Conservation (phyloP, 805 yeast genomes). For the Phaffomyces antillensis region DNA sequence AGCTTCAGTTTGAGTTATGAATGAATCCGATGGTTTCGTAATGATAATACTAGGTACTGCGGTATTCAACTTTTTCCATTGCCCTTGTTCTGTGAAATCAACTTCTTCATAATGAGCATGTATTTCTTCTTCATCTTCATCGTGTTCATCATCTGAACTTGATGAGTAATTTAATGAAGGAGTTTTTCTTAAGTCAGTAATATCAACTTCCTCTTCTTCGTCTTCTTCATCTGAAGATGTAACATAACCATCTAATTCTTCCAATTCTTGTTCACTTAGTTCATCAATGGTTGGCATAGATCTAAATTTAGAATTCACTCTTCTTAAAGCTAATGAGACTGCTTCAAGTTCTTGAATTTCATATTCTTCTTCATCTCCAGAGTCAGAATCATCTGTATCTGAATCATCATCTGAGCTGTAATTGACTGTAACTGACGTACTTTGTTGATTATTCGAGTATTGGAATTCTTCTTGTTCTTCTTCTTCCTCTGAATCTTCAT, state of each 20-base stretch:
- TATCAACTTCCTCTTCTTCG: conserved; percentile 15
- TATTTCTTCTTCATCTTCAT: conserved; percentile 8
- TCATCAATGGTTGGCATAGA: conserved; percentile 21
- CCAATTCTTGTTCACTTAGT: conserved; percentile 14
- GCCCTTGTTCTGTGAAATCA: conserved; percentile 4
- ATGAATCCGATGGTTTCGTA: background rate
- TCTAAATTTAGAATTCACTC: conserved; percentile 11
- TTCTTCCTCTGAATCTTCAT: conserved; percentile 14
- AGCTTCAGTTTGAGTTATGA: background rate
- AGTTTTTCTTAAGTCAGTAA: conserved; percentile 13
- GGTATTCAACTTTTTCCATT: background rate
- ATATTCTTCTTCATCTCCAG: conserved; percentile 5
- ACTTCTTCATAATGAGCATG: conserved; percentile 1
- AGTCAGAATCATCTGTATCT: background rate
- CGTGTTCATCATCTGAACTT: conserved; percentile 12
- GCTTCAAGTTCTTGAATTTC: conserved; percentile 6
- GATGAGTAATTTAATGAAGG: conserved; percentile 14
- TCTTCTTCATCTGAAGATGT: conserved; percentile 8
- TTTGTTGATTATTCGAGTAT: background rate
- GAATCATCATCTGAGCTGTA: conserved; percentile 8
- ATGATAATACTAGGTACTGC: too few species aligned
- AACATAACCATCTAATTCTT: conserved; percentile 12
- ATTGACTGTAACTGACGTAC: background rate
- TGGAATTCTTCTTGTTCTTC: conserved; percentile 12
- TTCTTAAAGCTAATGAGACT: conserved; percentile 2